Base-by-base conservation (phyloP, 1,139 yeast genomes). In the Kazachstania sp. region DNA sequence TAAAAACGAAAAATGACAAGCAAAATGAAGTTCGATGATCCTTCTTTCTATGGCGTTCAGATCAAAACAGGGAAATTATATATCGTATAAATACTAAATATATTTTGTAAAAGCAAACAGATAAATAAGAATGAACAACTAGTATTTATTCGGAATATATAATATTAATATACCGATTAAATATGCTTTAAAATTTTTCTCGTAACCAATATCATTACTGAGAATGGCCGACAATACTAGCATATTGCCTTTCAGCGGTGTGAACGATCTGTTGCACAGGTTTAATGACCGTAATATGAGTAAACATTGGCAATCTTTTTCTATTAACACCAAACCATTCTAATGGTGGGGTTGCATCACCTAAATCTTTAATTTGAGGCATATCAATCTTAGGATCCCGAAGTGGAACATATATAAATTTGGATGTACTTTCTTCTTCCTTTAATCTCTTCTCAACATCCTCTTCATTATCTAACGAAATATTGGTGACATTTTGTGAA, bases 271-370 rank as follows among this genome's bases (percentile, higher is more conserved):
- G 77, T 58, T 87, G 96, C 46, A 92, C 69, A 11, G 82, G 77
- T 19, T 84, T 78, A 49, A 88, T 84, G 0, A 83, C 80, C 51
- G 78, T 69, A 62, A 86, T 92, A 60, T 92, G 97, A 0, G 95
- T 84, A 47, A 86, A 74, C 44, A 84, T 81, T 0, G 98, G 98
- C 55, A 92, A 79, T 54, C 81, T 79, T 56, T 82, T 78, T 55
- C 97, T 73, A 63, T 92, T 94, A 31, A 92, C 73, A 1, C 98
- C 98, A 69, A 92, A 85, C 98, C 98, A 92, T 64, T 92, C 97
- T 52, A 92, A 70, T 2, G 98, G 97, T 1, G 98, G 98, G 0
- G 98, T 92, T 1, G 97, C 97, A 66, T 85, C 92, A 30, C 97
- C 97, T 60, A 92, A 72, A 60, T 92, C 97, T 58, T 81, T 80